A percentile compares a stretch with the other conserved stretches of the same genome.
These are phyloP conservation scores for Podospora fimiseda DNA, from an alignment of 495 filamentous ascomycete genomes.

Conservation along the genomic window DNA sequence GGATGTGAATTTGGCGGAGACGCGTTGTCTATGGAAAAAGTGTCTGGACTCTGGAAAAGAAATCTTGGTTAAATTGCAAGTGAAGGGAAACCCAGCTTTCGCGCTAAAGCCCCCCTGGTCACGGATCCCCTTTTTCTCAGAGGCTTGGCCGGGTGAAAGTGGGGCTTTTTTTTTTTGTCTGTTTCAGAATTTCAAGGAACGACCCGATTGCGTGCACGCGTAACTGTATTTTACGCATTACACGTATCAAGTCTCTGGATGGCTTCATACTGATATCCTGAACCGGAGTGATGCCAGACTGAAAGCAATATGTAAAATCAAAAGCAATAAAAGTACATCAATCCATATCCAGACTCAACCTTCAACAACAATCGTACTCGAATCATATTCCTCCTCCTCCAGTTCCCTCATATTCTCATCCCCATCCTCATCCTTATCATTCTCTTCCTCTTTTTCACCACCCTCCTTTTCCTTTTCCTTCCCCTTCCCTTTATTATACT, in stretches of 20 bases:
- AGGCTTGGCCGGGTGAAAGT: background rate
- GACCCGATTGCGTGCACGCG: too few relatives aligned
- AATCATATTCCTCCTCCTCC: background rate
- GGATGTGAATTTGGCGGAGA: background rate
- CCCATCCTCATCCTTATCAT: constrained; percentile 14
- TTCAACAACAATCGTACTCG: background rate
- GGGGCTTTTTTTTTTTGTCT: too few relatives aligned
- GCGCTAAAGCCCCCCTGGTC: background rate
- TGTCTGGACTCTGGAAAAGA: background rate
- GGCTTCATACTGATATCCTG: too few relatives aligned
- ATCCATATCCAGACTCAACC: too few relatives aligned
- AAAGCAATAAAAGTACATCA: too few relatives aligned
- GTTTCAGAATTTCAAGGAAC: too few relatives aligned
- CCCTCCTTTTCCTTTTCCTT: constrained; percentile 23
- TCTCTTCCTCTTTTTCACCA: constrained; percentile 27
- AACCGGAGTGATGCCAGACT: too few relatives aligned
- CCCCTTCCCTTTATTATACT: constrained; percentile 10
- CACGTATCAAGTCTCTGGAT: too few relatives aligned
- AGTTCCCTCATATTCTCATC: constrained; percentile 1
- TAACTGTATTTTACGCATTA: too few relatives aligned
- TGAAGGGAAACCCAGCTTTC: background rate
- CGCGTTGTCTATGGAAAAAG: background rate
- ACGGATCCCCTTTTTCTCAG: background rate
- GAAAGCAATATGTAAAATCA: too few relatives aligned
- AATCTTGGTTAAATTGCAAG: constrained; percentile 8